Evolutionary conservation across 352 stramenopile genomes (phyloP).

Genomic region (Aphanomyces invadans): DNA sequence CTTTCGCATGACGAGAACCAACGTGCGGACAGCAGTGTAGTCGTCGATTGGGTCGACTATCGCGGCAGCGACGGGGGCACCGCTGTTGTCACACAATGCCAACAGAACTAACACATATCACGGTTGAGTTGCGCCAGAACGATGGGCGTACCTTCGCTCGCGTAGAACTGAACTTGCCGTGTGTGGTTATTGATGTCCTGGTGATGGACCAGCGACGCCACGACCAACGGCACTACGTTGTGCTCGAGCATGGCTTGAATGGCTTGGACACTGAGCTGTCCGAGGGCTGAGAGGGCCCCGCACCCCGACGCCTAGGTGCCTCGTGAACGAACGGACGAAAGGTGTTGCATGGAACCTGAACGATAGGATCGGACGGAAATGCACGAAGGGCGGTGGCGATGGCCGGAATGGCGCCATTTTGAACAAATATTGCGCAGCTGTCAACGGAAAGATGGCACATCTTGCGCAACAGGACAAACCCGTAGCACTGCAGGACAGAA

Average conservation of each 20-base stretch:
- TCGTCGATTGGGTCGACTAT: constrained; percentile 31
- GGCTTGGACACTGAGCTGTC: constrained; percentile 41
- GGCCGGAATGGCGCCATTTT: constrained; percentile 45
- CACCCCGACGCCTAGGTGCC: constrained; percentile 37
- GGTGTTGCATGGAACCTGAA: constrained; percentile 30
- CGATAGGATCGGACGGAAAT: constrained; percentile 64
- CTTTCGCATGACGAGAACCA: constrained; percentile 45
- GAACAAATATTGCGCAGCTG: constrained; percentile 50
- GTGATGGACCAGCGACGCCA: constrained; percentile 44
- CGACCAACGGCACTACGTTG: constrained; percentile 38
- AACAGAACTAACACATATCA: constrained; percentile 39
- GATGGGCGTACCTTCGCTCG: constrained; percentile 52
- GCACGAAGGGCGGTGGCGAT: constrained; percentile 48
- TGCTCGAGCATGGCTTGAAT: constrained; percentile 30
- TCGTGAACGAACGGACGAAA: neutral
- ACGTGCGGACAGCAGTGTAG: constrained; percentile 36
- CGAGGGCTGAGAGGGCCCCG: constrained; percentile 48
- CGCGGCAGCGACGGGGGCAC: constrained; percentile 29
- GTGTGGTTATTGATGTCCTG: constrained; percentile 64
- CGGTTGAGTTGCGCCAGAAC: no score
- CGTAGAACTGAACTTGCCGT: constrained; percentile 72
- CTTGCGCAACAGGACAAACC: constrained; percentile 66
- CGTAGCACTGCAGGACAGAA: constrained; percentile 66
- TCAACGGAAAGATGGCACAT: constrained; percentile 63
- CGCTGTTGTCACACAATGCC: constrained; percentile 54